Percentiles rank a stretch among this genome's conserved stretches.
Conservation (phyloP, 805 yeast species). For the Kodamaea fukazawae region DNA sequence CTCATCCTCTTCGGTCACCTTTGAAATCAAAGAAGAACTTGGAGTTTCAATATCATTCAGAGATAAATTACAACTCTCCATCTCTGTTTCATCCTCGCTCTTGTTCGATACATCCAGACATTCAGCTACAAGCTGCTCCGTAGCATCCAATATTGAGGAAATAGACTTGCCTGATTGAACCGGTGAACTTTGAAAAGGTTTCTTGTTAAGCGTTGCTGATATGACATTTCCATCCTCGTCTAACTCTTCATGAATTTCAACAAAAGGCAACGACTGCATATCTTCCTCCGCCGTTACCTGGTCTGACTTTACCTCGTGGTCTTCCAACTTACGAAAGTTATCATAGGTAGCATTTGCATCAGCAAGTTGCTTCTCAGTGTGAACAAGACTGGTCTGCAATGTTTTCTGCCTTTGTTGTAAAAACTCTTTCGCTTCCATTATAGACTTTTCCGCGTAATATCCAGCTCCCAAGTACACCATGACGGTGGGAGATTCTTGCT, state of each 20-base stretch:
- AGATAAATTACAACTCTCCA: no score
- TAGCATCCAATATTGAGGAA: no score
- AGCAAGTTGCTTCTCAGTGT: conserved; percentile 36
- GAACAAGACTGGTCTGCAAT: conserved; percentile 37
- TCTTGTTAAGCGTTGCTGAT: conserved; percentile 25
- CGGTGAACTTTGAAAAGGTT: conserved; percentile 6
- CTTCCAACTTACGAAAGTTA: conserved; percentile 10
- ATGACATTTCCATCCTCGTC: conserved; percentile 81
- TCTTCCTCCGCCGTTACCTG: no score
- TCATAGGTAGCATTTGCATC: conserved; percentile 34
- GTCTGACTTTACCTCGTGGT: no score
- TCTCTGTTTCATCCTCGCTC: no score
- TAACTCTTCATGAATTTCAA: conserved; percentile 76
- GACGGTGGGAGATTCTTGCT: conserved; percentile 7
- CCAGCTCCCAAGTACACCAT: conserved; percentile 40
- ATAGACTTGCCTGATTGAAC: no score
- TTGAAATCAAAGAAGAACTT: no score
- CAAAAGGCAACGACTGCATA: conserved; percentile 54
- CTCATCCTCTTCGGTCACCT: conserved; percentile 1
- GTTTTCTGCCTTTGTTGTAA: conserved; percentile 24
- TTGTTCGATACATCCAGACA: no score
- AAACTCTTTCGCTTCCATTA: conserved; percentile 26
- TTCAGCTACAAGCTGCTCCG: no score
- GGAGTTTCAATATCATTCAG: no score
- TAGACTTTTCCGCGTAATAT: conserved; percentile 35